Evolutionary conservation across 2,329 filamentous ascomycete species (phyloP), one percentile per base, ranked within the genome.

Genomic region (Teratosphaeria epicoccoides): DNA sequence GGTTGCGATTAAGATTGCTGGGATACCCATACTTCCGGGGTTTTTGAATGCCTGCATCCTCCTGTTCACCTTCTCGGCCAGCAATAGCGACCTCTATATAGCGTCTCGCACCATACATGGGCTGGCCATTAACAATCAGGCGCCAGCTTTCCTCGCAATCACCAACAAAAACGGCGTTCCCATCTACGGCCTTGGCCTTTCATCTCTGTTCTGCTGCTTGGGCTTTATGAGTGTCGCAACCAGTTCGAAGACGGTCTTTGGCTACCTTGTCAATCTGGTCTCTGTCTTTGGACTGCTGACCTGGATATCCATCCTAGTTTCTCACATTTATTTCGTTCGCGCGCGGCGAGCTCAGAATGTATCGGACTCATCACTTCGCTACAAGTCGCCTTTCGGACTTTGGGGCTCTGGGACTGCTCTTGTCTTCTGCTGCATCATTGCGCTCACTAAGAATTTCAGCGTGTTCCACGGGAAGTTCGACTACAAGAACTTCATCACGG

Each of bases 371-470:
- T 59, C 51, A n/a, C 60, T 76, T 56, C 68, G 71, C 24, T 68
- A 85, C 83, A 37, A 75, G 14, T 84, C 87, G 0, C 87, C 87
- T 0, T 76, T 90, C 14, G 86, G 87, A n/a, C 70, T 81, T 33
- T 78, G 67, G 55, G 88, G 87, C 10, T 88, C 83, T 0, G 81
- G 81, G 63, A 72, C 73, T 53, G 84, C 84, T 0, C 75, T 93
- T 2, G 72, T 75, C 63, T 83, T 88, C 70, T 88, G 85, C 70
- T 75, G 77, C 62, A 65, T 93, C 28, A 85, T 93, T 55, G 79
- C 84, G 1, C 65, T 94, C 49, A 91, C 87, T 63, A 94, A 93
- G 78, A 90, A 88, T 75, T 93, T 82, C 69, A 76, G 79, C 51
- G 83, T 85, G 53, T 93, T 93, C 68, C 73, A 76, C 52, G 75